A percentile compares a stretch with the other conserved stretches of the same genome.
phyloP scores from a whole-genome alignment of 2,329 filamentous ascomycete genomes.

The Helminthosporium solani region DNA sequence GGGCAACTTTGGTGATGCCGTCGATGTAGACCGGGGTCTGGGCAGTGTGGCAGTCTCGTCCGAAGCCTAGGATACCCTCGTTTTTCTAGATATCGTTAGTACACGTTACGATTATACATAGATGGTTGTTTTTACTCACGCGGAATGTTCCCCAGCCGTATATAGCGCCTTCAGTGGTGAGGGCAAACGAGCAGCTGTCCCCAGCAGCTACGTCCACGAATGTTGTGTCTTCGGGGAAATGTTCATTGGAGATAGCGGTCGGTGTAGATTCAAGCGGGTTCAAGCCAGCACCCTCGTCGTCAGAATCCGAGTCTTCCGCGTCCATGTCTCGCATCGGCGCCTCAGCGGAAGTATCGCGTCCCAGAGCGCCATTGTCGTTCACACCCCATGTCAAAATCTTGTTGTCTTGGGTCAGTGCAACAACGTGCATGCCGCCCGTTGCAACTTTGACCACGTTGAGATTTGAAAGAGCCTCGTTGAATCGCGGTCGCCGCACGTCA shows the following conservation, averaged over 20 bases:
- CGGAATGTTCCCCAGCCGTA: constrained; percentile 86
- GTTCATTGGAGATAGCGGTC: constrained; percentile 54
- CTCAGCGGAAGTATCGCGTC: constrained; percentile 69
- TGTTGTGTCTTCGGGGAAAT: constrained; percentile 62
- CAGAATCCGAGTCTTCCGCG: constrained; percentile 50
- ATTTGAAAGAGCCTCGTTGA: constrained; percentile 61
- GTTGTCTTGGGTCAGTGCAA: constrained; percentile 76
- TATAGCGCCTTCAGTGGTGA: constrained; percentile 72
- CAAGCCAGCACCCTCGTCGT: constrained; percentile 62
- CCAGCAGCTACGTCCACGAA: constrained; percentile 69
- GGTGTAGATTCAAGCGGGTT: constrained; percentile 75
- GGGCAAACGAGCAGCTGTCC: constrained; percentile 73
- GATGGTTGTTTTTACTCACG: constrained; percentile 44
- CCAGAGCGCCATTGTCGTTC: constrained; percentile 80
- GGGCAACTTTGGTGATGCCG: constrained; percentile 64
- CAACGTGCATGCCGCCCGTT: constrained; percentile 78
- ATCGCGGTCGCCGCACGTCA: constrained; percentile 72
- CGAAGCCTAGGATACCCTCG: constrained; percentile 67
- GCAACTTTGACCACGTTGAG: constrained; percentile 73
- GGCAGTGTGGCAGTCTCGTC: constrained; percentile 44
- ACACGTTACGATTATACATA: not conserved
- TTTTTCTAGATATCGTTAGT: constrained; percentile 52
- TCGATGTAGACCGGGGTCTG: constrained; percentile 57
- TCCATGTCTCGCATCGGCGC: constrained; percentile 60
- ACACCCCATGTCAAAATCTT: constrained; percentile 85